phyloP scores from a whole-genome alignment of 495 filamentous ascomycete genomes.

The Xanthoparmelia taractica region DNA sequence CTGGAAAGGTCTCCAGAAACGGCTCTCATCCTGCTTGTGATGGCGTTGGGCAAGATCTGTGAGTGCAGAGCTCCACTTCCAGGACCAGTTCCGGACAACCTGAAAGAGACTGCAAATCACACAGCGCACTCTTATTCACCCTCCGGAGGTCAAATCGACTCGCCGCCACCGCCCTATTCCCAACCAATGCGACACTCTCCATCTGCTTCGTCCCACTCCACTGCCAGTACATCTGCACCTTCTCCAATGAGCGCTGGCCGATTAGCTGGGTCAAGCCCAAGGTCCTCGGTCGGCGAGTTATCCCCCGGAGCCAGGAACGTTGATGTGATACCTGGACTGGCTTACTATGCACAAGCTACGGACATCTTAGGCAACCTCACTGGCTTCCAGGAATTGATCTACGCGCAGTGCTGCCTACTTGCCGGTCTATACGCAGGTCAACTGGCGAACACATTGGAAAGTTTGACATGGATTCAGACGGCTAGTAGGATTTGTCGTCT shows the following conservation, averaged over 20 bases:
- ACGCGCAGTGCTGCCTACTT: conserved; percentile 79
- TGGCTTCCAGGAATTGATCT: conserved; percentile 67
- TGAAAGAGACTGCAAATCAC: conserved; percentile 9
- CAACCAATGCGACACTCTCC: conserved; percentile 22
- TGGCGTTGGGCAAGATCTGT: conserved; percentile 82
- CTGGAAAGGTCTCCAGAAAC: conserved; percentile 56
- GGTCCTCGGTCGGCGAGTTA: conserved; percentile 20
- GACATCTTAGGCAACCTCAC: conserved; percentile 77
- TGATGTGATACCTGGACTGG: conserved; percentile 81
- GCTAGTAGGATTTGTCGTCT: conserved; percentile 71
- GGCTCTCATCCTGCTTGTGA: conserved; percentile 69
- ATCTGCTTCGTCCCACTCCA: conserved; percentile 23
- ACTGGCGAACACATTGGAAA: conserved; percentile 78
- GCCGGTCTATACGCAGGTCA: conserved; percentile 87
- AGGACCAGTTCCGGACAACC: conserved; percentile 41
- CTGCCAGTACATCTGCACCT: conserved; percentile 25
- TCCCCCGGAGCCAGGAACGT: conserved; percentile 50
- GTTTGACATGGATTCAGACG: conserved; percentile 76
- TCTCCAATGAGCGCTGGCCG: conserved; percentile 22
- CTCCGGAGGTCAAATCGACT: conserved; percentile 11
- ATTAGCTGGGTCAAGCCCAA: conserved; percentile 17
- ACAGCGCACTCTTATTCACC: conserved; percentile 13
- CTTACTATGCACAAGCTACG: conserved; percentile 79
- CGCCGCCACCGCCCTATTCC: conserved; percentile 19
- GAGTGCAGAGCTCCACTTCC: conserved; percentile 51